phyloP scores from a whole-genome alignment of 352 stramenopile species.

The Pythium aristosporum region DNA sequence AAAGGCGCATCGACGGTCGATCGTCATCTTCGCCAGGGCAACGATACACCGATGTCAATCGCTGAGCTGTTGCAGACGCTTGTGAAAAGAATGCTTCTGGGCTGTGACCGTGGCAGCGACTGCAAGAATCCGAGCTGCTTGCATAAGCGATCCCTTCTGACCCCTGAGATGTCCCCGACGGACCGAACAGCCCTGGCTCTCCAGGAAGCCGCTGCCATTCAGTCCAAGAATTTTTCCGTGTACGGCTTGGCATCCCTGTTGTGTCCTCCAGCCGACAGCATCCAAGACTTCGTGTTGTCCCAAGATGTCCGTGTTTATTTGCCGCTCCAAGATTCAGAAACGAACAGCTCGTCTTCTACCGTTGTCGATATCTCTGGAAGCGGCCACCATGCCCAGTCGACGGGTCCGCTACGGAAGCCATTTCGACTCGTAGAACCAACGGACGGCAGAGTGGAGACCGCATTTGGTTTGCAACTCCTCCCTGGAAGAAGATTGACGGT shows the following conservation, averaged over 20 bases:
- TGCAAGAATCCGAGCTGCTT: conserved; percentile 51
- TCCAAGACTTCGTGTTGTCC: conserved; percentile 48
- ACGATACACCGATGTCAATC: neutral
- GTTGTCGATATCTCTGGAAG: conserved; percentile 60
- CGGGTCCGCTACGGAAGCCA: conserved; percentile 51
- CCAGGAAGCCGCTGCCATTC: conserved; percentile 42
- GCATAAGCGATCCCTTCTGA: conserved; percentile 2
- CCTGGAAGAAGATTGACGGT: conserved; percentile 28
- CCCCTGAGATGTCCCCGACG: conserved; percentile 32
- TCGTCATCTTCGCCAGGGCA: neutral
- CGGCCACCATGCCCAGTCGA: conserved; percentile 37
- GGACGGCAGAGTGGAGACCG: conserved; percentile 18
- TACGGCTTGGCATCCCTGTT: conserved; percentile 40
- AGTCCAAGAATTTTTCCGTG: conserved; percentile 32
- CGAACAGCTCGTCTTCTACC: conserved; percentile 4
- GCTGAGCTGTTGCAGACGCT: conserved; percentile 10
- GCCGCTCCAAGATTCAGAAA: conserved; percentile 51
- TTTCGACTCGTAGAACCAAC: conserved; percentile 36
- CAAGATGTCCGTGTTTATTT: conserved; percentile 48
- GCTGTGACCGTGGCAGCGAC: conserved; percentile 10
- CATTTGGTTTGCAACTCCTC: conserved; percentile 42
- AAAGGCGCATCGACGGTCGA: neutral
- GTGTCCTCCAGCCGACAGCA: conserved; percentile 31
- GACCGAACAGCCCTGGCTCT: conserved; percentile 50
- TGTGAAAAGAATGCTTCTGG: conserved; percentile 17